Percentiles rank a stretch among this genome's conserved stretches.
phyloP scores from a whole-genome alignment of 192 early-diverging fungal species.

The Gonapodya prolifera region DNA sequence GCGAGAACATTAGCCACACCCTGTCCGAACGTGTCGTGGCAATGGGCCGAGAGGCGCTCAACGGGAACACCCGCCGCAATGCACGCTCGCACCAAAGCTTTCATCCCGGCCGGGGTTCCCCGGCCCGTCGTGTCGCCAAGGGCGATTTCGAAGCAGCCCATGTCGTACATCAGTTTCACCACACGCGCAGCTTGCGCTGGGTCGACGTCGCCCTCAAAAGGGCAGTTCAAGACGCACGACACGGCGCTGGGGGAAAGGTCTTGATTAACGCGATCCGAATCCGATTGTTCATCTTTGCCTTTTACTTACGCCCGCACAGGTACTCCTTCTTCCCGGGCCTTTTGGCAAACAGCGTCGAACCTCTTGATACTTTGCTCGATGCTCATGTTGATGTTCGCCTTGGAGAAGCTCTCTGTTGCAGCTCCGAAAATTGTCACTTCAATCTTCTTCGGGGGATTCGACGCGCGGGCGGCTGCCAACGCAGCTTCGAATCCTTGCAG shows the following conservation, averaged over 20 bases:
- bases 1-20: slow-evolving; percentile 84
- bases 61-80: slow-evolving; percentile 48
- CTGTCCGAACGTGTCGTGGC: slow-evolving; percentile 96
- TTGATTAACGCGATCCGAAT: background rate
- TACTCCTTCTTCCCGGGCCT: slow-evolving; percentile 47
- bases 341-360: slow-evolving; percentile 50
- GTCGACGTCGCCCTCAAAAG: slow-evolving; percentile 72
- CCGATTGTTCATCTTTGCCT: too few relatives aligned
- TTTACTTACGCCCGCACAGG: slow-evolving; percentile 55
- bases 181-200: slow-evolving; percentile 59
- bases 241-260: slow-evolving; percentile 50
- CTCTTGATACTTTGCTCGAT: slow-evolving; percentile 68
- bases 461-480: slow-evolving; percentile 53
- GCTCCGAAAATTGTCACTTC: slow-evolving; percentile 1
- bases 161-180: slow-evolving; percentile 55
- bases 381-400: slow-evolving; percentile 85
- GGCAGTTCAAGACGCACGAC: slow-evolving; percentile 83
- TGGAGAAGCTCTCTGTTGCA: slow-evolving; percentile 64
- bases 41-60: slow-evolving; percentile 75
- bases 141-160: slow-evolving; percentile 96
- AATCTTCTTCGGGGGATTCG: background rate
- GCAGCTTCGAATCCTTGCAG: slow-evolving; percentile 70
- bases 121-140: slow-evolving; percentile 95
- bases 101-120: slow-evolving; percentile 56
- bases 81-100: slow-evolving; percentile 56